Percentiles rank a stretch among this genome's conserved stretches.
Evolutionary conservation across 306 rosid species (phyloP).

Genomic region (Biancaea sappan): DNA sequence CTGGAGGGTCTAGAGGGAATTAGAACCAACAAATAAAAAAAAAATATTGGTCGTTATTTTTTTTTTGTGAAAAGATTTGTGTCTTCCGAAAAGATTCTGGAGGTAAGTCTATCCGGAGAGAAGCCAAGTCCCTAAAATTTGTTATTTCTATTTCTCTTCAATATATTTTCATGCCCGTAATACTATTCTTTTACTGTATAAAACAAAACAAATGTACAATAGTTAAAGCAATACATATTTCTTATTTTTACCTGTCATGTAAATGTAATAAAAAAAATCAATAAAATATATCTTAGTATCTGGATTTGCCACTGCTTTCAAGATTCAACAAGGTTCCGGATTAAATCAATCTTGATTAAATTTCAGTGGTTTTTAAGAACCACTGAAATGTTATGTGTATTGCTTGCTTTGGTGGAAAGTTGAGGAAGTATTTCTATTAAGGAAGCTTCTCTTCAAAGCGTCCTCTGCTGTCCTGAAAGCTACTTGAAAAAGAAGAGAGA

Average conservation of each 20-base stretch:
- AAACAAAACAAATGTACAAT: not conserved
- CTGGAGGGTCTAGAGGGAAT: too few relatives aligned
- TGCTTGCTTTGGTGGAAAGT: not conserved
- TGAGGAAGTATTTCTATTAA: not conserved
- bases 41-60: too few relatives aligned
- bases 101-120: too few relatives aligned
- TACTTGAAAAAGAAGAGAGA: not conserved
- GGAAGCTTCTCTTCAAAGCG: not conserved
- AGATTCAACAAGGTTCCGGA: not conserved
- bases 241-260: not conserved
- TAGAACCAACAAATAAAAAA: too few relatives aligned
- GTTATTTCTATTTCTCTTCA: not conserved
- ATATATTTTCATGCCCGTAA: not conserved
- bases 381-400: not conserved
- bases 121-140: too few relatives aligned
- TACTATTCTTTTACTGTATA: not conserved
- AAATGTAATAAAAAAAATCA: not conserved
- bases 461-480: not conserved
- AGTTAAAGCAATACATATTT: not conserved
- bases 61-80: too few relatives aligned
- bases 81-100: too few relatives aligned
- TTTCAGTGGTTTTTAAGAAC: not conserved
- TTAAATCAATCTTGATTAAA: not conserved
- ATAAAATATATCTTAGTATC: not conserved
- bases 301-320: not conserved